Evolutionary conservation across 768 basidiomycete species (phyloP).

Genomic region (Boletus rubroflammeus): DNA sequence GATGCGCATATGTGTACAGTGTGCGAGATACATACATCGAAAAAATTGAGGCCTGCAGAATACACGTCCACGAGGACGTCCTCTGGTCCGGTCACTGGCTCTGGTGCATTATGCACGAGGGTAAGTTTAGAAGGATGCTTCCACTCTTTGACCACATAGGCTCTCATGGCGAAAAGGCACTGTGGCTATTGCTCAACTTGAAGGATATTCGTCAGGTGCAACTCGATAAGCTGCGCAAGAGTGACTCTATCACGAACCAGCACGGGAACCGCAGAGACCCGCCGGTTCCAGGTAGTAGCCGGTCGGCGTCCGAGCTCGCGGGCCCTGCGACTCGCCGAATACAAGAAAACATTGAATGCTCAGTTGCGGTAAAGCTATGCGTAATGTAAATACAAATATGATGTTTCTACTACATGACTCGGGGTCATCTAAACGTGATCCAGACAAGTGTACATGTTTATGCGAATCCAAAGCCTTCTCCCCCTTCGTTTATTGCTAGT

Average conservation of each 20-base stretch:
- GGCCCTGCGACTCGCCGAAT: not conserved
- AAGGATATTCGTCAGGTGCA: not conserved
- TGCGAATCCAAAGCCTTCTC: conserved; percentile 91
- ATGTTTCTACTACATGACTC: conserved; percentile 29
- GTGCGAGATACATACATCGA: conserved; percentile 45
- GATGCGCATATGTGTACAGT: conserved; percentile 14
- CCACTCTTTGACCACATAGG: conserved; percentile 68
- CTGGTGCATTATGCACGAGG: conserved; percentile 51
- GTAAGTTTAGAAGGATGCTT: conserved; percentile 64
- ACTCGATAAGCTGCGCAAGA: not conserved
- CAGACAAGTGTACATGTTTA: conserved; percentile 23
- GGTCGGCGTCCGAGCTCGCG: not conserved
- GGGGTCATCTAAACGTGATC: conserved; percentile 14
- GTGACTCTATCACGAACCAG: not conserved
- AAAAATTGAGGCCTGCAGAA: conserved; percentile 75
- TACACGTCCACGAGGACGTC: conserved; percentile 76
- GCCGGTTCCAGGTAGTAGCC: conserved; percentile 7
- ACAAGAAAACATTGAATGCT: not conserved
- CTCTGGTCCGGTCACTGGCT: conserved; percentile 45
- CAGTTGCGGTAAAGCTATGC: conserved; percentile 15
- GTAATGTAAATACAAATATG: conserved; percentile 34
- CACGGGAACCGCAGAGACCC: no score
- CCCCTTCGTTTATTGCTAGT: conserved; percentile 93
- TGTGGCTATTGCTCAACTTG: not conserved
- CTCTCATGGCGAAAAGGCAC: conserved; percentile 53